These are phyloP conservation scores for Cutaneotrichosporon sp. DNA, from an alignment of 1,284 basidiomycete species.

Conservation along the genomic window DNA sequence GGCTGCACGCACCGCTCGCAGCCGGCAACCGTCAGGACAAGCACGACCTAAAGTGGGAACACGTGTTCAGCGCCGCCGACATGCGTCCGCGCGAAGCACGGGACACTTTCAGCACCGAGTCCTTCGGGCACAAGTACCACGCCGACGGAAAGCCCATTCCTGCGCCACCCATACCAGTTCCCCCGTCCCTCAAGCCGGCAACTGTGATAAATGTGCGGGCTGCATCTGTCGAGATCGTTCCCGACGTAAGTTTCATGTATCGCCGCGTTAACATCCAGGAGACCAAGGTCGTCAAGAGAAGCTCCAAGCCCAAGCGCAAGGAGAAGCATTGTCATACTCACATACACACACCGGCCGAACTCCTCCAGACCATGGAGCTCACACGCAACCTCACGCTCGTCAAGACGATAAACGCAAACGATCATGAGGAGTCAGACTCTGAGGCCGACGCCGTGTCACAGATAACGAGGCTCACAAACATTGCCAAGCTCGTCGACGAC, in stretches of 20 bases:
- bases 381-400: conserved; percentile 3
- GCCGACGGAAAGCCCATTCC: conserved; percentile 35
- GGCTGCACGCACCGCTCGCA: background rate
- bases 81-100: background rate
- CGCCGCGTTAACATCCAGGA: background rate
- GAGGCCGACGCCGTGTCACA: conserved; percentile 4
- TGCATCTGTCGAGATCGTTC: conserved; percentile 41
- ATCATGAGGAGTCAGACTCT: background rate
- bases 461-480: conserved; percentile 1
- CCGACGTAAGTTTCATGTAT: conserved; percentile 39
- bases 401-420: background rate
- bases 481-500: conserved; percentile 34
- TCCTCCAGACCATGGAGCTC: background rate
- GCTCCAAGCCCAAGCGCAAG: background rate
- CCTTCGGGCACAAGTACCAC: conserved; percentile 49
- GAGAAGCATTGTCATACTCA: background rate
- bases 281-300: background rate
- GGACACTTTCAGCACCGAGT: conserved; percentile 24
- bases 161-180: background rate
- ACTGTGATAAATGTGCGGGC: background rate
- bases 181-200: background rate
- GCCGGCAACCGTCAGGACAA: background rate
- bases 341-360: background rate
- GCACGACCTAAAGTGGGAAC: background rate
- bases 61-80: background rate